Evolutionary conservation across 768 basidiomycete genomes (phyloP).

Genomic region (Candolleomyces aberdarensis): DNA sequence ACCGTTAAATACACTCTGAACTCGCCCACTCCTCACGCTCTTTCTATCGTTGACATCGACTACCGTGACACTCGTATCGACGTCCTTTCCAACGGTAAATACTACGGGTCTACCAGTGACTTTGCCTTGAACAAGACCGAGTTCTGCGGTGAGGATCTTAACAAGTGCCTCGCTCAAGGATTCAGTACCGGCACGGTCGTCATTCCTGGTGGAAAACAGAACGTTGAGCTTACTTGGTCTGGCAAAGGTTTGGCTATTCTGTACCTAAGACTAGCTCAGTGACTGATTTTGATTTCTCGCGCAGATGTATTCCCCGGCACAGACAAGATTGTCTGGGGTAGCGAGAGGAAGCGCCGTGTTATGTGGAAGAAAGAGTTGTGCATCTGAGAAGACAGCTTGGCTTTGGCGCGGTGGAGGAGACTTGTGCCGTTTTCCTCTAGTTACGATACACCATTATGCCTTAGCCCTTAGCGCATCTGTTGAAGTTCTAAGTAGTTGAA

Average conservation of each 20-base stretch:
- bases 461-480: too few relatives aligned
- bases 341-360: neutral
- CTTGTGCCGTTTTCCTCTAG: neutral
- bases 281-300: too few relatives aligned
- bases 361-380: conserved; percentile 2
- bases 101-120: conserved; percentile 1
- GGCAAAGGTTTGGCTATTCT: neutral
- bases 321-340: conserved; percentile 1
- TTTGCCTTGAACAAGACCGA: conserved; percentile 1
- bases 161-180: neutral
- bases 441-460: neutral
- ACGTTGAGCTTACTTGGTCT: conserved; percentile 2
- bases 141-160: neutral
- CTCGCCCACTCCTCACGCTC: conserved; percentile 1
- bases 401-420: neutral
- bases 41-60: neutral
- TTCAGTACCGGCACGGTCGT: neutral
- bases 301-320: neutral
- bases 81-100: neutral
- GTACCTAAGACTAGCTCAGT: too few relatives aligned
- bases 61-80: neutral
- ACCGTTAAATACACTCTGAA: neutral
- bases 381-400: neutral
- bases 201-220: neutral
- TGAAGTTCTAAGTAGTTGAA: too few relatives aligned